These are phyloP conservation scores for Wallacemonas collosoma DNA, from an alignment of 208 protist genomes.

Conservation along the genomic window DNA sequence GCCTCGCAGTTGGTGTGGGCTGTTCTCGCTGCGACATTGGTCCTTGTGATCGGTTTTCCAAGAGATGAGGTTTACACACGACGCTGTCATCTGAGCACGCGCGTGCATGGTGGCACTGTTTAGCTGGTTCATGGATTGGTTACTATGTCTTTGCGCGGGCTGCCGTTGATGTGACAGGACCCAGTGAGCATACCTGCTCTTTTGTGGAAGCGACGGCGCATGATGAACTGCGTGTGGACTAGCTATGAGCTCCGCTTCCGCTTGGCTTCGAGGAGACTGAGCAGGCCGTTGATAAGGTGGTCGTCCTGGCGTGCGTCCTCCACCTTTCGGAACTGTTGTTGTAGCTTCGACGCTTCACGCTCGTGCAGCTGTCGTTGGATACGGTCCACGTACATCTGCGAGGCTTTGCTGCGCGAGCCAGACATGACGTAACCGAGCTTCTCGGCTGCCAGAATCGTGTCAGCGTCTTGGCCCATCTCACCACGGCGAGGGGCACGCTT, in stretches of 20 bases:
- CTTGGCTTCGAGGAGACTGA: slow-evolving; percentile 49
- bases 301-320: slow-evolving; percentile 85
- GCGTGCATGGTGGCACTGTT: too few species aligned
- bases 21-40: too few species aligned
- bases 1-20: too few species aligned
- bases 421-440: slow-evolving; percentile 92
- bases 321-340: slow-evolving; percentile 87
- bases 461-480: slow-evolving; percentile 82
- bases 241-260: background rate
- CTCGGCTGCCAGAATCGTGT: slow-evolving; percentile 78
- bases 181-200: too few species aligned
- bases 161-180: background rate
- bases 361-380: slow-evolving; percentile 91
- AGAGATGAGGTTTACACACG: too few species aligned
- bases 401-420: slow-evolving; percentile 81
- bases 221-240: background rate
- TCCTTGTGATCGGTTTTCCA: too few species aligned
- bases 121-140: too few species aligned
- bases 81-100: too few species aligned
- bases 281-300: slow-evolving; percentile 58
- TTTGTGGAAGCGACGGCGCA: background rate
- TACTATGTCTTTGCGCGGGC: background rate
- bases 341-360: slow-evolving; percentile 83
- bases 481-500: slow-evolving; percentile 86
- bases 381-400: slow-evolving; percentile 83